These are phyloP conservation scores for Fusarium penzigii DNA, from an alignment of 2,329 filamentous ascomycete genomes.

Conservation along the genomic window DNA sequence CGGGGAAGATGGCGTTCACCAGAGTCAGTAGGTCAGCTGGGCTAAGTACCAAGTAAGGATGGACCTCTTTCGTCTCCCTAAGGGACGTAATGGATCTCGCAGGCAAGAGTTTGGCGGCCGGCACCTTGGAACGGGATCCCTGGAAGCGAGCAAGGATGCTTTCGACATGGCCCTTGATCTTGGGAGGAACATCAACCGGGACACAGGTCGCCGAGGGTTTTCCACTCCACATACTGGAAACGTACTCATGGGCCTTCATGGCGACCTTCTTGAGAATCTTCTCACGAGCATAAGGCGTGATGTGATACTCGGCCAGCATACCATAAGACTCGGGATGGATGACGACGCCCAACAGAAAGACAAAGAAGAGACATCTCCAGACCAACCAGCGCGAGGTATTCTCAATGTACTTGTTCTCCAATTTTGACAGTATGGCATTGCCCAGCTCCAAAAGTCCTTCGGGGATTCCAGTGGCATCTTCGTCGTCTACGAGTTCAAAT, in stretches of 20 bases:
- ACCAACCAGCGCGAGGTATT: conserved; percentile 82
- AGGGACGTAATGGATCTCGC: conserved; percentile 72
- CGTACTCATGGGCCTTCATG: conserved; percentile 75
- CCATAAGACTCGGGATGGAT: conserved; percentile 83
- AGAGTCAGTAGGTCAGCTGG: conserved; percentile 78
- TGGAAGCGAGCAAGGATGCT: conserved; percentile 68
- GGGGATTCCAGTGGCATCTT: conserved; percentile 82
- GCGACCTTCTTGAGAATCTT: conserved; percentile 80
- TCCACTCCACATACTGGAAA: conserved; percentile 75
- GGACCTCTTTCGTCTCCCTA: conserved; percentile 75
- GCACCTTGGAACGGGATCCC: conserved; percentile 49
- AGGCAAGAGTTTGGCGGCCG: conserved; percentile 62
- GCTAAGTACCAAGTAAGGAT: conserved; percentile 78
- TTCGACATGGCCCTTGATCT: conserved; percentile 69
- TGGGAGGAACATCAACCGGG: conserved; percentile 52
- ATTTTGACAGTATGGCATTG: conserved; percentile 76
- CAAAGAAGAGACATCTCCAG: conserved; percentile 88
- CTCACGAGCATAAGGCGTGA: conserved; percentile 86
- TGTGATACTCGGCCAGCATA: conserved; percentile 85
- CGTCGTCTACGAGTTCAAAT: conserved; percentile 84
- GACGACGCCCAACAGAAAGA: conserved; percentile 80
- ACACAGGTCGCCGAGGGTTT: conserved; percentile 58
- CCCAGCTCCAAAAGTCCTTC: conserved; percentile 82
- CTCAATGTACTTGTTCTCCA: conserved; percentile 71
- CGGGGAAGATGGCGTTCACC: conserved; percentile 82